Base-by-base conservation (phyloP, 208 protist genomes). In the Acanthamoeba sp. region DNA sequence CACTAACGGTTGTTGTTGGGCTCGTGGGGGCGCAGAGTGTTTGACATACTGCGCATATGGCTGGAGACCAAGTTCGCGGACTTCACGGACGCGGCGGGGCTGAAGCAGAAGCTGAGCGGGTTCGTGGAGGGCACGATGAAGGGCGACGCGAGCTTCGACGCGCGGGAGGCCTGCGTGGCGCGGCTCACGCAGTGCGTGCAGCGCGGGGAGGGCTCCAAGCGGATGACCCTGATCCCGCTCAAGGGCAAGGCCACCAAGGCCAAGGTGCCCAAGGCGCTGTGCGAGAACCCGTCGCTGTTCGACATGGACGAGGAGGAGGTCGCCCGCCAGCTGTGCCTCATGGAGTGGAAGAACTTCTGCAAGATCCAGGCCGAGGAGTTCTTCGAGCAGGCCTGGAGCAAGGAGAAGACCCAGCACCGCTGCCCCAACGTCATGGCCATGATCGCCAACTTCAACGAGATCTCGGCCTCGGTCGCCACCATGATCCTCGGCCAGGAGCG, bases 331-430 rank as follows among this genome's bases (percentile, higher is more conserved):
- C 85, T 91, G 55, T 91, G 85, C 34, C 57, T 91, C 24, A 73
- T 91, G 85, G 85, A 71, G 36, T 91, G 85, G 85, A 91, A 91
- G 59, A 71, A 18, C 55, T 91, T 91, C 57, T 12, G 16, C 59
- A 62, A 71, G 34, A 91, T 91, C 34, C 50, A 91, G 85, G 55
- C 57, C 7, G 48, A 73, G 12, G 85, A 91, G 36, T 91, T 91
- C 42, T 91, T 91, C 59, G 57, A 91, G 4, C 85, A 91, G 57
- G 29, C 85, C 22, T 91, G 85, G 85, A 91, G 85, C 85, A 91
- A 91, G 85, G 36, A 38, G 42, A 64, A 71, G 57, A 91, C 85
- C 16, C 85, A 91, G 36, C 55, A 62, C 38, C 50, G 34, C 1
- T 91, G 85, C 85, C 50, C 50, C 16, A 64, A 91, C 42, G 38